phyloP scores from a whole-genome alignment of 345 rosid genomes.

The Passiflora organensis region DNA sequence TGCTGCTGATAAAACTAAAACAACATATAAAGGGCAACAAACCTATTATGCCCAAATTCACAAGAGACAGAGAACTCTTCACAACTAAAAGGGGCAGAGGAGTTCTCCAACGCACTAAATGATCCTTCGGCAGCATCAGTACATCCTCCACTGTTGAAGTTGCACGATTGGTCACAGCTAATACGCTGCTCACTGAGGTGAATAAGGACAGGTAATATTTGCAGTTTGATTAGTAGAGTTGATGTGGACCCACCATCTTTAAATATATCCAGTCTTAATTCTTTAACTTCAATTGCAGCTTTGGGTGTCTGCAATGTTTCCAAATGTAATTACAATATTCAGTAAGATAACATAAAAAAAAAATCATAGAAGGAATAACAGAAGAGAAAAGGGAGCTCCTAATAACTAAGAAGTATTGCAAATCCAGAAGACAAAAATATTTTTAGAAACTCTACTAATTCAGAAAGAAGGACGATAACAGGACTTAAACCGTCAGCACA shows the following conservation, averaged over 20 bases:
- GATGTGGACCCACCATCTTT: slow-evolving; percentile 77
- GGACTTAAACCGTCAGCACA: too few relatives aligned
- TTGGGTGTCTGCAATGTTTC: slow-evolving; percentile 64
- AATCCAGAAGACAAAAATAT: too few relatives aligned
- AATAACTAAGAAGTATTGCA: too few relatives aligned
- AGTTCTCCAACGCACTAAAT: slow-evolving; percentile 43
- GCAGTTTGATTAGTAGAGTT: slow-evolving; percentile 58
- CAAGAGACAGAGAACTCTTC: slow-evolving; percentile 76
- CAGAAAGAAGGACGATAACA: background rate
- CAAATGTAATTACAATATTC: background rate
- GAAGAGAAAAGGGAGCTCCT: too few relatives aligned
- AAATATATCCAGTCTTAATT: slow-evolving; percentile 62
- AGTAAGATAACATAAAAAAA: background rate
- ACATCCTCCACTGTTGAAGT: slow-evolving; percentile 35
- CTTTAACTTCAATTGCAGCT: slow-evolving; percentile 66
- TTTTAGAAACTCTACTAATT: background rate
- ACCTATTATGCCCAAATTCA: slow-evolving; percentile 93
- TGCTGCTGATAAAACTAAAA: background rate
- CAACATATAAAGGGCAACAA: slow-evolving; percentile 14
- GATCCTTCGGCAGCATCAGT: slow-evolving; percentile 41
- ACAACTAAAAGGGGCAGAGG: slow-evolving; percentile 67
- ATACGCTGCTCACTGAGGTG: slow-evolving; percentile 55
- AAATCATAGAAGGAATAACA: background rate
- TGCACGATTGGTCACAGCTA: slow-evolving; percentile 51
- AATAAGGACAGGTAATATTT: slow-evolving; percentile 60